These are phyloP conservation scores for Artemisia annua DNA, from an alignment of 129 eudicot genomes.

Conservation along the genomic window DNA sequence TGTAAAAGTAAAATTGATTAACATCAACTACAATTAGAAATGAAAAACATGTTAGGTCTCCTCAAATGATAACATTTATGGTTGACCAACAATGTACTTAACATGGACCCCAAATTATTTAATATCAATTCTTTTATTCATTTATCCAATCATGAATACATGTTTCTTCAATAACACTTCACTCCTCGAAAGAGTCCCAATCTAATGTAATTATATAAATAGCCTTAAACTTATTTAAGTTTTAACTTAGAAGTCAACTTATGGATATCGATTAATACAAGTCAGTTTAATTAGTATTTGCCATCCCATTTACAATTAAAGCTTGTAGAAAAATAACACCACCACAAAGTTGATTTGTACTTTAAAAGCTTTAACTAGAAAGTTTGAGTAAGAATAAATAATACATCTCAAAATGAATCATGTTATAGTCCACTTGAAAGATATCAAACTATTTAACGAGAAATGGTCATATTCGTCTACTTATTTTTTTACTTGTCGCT, in stretches of 20 bases:
- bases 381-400: too few species aligned
- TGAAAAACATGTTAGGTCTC: slow-evolving; percentile 9
- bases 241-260: not conserved
- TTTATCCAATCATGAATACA: slow-evolving; percentile 6
- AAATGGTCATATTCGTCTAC: too few species aligned
- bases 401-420: too few species aligned
- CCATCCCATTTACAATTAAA: not conserved
- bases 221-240: not conserved
- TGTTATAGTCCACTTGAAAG: too few species aligned
- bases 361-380: too few species aligned
- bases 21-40: too few species aligned
- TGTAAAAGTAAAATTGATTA: too few species aligned
- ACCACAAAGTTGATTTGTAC: too few species aligned
- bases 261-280: not conserved
- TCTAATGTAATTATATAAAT: not conserved
- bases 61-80: slow-evolving; percentile 20
- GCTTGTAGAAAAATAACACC: not conserved
- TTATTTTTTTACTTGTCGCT: too few species aligned
- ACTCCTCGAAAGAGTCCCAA: slow-evolving; percentile 1
- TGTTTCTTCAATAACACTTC: slow-evolving; percentile 27
- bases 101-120: slow-evolving; percentile 17
- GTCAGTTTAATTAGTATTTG: not conserved
- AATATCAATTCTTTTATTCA: slow-evolving; percentile 10
- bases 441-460: too few species aligned
- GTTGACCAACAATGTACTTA: slow-evolving; percentile 22